Evolutionary conservation across 495 filamentous ascomycete species (phyloP).

Genomic region (Amphirosellinia nigrospora): DNA sequence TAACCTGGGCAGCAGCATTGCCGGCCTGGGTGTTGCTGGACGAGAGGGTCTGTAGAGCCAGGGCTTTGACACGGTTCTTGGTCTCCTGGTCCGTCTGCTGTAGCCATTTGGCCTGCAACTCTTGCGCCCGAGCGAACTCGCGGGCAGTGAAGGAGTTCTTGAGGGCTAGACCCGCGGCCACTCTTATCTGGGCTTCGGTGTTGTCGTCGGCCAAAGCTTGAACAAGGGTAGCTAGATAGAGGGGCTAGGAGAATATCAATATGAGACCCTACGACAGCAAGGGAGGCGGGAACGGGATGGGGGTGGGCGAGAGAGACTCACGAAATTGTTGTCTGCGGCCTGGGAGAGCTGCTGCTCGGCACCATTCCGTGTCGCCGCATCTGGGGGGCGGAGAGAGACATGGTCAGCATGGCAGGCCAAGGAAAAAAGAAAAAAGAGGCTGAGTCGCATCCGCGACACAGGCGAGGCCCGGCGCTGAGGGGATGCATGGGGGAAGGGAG

Average conservation of each 20-base stretch:
- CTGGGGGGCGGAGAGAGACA: conserved; percentile 55
- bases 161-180: conserved; percentile 90
- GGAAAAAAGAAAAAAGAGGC: conserved; percentile 12
- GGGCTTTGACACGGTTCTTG: conserved; percentile 85
- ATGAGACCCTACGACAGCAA: conserved; percentile 15
- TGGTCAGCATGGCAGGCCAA: conserved; percentile 26
- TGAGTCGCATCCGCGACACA: conserved; percentile 24
- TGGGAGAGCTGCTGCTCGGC: conserved; percentile 93
- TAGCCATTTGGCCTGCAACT: conserved; percentile 91
- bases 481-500: conserved; percentile 26
- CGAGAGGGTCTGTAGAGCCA: conserved; percentile 81
- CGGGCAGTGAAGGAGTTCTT: conserved; percentile 97
- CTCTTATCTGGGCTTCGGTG: conserved; percentile 80
- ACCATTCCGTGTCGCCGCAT: conserved; percentile 84
- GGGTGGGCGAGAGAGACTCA: conserved; percentile 58
- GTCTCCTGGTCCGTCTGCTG: conserved; percentile 75
- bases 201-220: conserved; percentile 92
- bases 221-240: conserved; percentile 88
- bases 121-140: conserved; percentile 82
- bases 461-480: conserved; percentile 18
- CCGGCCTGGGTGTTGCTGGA: conserved; percentile 81
- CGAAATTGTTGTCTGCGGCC: conserved; percentile 92
- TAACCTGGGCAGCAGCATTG: conserved; percentile 89
- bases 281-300: conserved; percentile 29
- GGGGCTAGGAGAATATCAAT: conserved; percentile 62